Evolutionary conservation across 495 filamentous ascomycete species (phyloP), one percentile per base, ranked within the genome.

Genomic region (Lasiosphaeris hirsuta): DNA sequence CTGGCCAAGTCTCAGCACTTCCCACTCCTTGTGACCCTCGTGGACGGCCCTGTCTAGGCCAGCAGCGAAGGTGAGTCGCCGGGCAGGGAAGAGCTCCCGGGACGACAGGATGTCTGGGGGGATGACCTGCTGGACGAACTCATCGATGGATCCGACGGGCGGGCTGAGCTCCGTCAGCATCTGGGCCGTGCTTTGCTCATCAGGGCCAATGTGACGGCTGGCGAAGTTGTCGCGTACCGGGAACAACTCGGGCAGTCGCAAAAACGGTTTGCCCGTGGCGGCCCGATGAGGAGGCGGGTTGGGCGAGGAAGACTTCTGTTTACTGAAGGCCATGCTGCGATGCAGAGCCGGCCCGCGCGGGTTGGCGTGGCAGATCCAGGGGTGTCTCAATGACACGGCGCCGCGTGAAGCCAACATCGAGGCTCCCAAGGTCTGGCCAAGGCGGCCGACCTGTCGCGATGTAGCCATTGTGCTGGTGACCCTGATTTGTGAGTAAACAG

Each of bases 191-290:
- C 87, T 86, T 36, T 78, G 75, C 17, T 86, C 78, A 44, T 87
- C 85, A n/a, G 94, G 94, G 3, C 94, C 94, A 74, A 97, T 96
- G 68, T 98, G 94, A n/a, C 94, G 85, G 23, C 86, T 78, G 49
- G 88, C 80, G 68, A 98, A 98, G 19, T 84, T 88, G 73, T 76
- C 75, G 36, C 69, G 59, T 30, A 65, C 61, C 8, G 60, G 62
- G 63, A 70, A 75, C 17, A 63, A 54, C 34, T 63, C 47, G 13
- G 62, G 60, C 4, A 62, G 17, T 38, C 51, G 53, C 23, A 57
- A 10, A n/a, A 61, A 63, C 34, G 56, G 40, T 49, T 43, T 40
- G 34, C 19, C 37, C n/a, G 7, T 30, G 14, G 42, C 23, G 6
- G 30, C 1, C 8, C 5, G 23, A n/a, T 13, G 9, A 3, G 7